phyloP scores from a whole-genome alignment of 805 yeast genomes.

The Barnettozyma pratensis region DNA sequence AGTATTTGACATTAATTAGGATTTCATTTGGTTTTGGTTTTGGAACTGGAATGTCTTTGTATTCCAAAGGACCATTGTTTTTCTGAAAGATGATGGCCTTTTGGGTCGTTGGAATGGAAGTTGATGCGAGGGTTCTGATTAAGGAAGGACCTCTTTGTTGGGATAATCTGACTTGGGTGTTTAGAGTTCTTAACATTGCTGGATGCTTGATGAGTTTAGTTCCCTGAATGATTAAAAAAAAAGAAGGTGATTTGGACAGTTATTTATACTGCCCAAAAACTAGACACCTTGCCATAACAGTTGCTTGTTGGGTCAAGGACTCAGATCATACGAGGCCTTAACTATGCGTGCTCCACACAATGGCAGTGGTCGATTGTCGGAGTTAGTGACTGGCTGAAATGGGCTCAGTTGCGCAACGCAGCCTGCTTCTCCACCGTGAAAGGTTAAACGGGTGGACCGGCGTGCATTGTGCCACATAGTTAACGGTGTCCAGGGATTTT shows the following conservation, averaged over 20 bases:
- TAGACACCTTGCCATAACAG: background rate
- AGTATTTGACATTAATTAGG: constrained; percentile 52
- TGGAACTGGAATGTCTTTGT: constrained; percentile 53
- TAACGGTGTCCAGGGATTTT: background rate
- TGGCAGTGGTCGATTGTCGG: no score
- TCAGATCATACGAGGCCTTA: background rate
- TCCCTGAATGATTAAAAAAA: background rate
- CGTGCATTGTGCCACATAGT: background rate
- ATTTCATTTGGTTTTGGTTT: constrained; percentile 52
- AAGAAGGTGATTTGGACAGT: background rate
- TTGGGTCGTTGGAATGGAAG: constrained; percentile 41
- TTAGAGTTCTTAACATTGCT: constrained; percentile 2
- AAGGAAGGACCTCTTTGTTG: background rate
- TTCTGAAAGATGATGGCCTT: constrained; percentile 49
- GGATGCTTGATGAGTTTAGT: background rate
- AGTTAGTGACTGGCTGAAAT: no score
- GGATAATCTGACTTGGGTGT: background rate
- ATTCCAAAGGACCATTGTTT: constrained; percentile 42
- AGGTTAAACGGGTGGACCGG: background rate
- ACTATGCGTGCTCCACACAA: no score
- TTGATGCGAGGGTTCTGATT: constrained; percentile 1
- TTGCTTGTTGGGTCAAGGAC: background rate
- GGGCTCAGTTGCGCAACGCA: background rate
- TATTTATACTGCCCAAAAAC: background rate
- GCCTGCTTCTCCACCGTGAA: background rate